These are phyloP conservation scores for Aspergillus hiratsukae DNA, from an alignment of 2,329 filamentous ascomycete species.

Conservation along the genomic window DNA sequence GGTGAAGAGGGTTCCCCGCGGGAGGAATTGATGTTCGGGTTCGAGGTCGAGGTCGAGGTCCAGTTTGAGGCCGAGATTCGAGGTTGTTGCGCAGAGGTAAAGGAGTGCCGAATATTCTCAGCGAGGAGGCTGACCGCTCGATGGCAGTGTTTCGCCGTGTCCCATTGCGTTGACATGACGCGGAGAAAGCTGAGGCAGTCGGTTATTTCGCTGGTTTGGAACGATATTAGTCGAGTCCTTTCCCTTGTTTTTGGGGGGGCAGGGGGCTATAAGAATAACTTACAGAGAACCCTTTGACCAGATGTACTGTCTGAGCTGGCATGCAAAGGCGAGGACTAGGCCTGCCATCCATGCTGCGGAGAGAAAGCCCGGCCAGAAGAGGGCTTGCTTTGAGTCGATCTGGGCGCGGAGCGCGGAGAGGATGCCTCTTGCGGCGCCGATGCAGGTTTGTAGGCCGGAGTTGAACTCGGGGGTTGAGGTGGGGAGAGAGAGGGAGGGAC, in stretches of 20 bases:
- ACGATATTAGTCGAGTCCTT: neutral
- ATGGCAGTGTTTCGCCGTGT: slow-evolving; percentile 38
- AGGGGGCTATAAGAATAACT: too few relatives aligned
- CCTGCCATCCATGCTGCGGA: slow-evolving; percentile 41
- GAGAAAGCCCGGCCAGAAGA: slow-evolving; percentile 39
- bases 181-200: slow-evolving; percentile 29
- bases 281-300: slow-evolving; percentile 31
- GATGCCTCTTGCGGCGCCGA: slow-evolving; percentile 36
- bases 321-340: slow-evolving; percentile 39
- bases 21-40: neutral
- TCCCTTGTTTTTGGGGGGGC: too few relatives aligned
- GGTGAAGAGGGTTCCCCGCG: neutral
- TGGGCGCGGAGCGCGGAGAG: slow-evolving; percentile 34
- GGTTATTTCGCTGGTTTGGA: slow-evolving; percentile 31
- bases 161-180: slow-evolving; percentile 37
- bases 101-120: slow-evolving; percentile 25
- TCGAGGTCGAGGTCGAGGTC: neutral
- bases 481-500: slow-evolving; percentile 36
- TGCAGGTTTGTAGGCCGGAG: slow-evolving; percentile 39
- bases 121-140: slow-evolving; percentile 32
- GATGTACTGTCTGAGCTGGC: slow-evolving; percentile 37
- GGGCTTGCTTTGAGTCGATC: slow-evolving; percentile 26
- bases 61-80: neutral
- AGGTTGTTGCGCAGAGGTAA: neutral
- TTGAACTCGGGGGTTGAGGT: slow-evolving; percentile 37